A percentile compares a stretch with the other conserved stretches of the same genome.
Evolutionary conservation across 176 grass and related monocot genomes (phyloP).

Genomic region (Raddia distichophylla): DNA sequence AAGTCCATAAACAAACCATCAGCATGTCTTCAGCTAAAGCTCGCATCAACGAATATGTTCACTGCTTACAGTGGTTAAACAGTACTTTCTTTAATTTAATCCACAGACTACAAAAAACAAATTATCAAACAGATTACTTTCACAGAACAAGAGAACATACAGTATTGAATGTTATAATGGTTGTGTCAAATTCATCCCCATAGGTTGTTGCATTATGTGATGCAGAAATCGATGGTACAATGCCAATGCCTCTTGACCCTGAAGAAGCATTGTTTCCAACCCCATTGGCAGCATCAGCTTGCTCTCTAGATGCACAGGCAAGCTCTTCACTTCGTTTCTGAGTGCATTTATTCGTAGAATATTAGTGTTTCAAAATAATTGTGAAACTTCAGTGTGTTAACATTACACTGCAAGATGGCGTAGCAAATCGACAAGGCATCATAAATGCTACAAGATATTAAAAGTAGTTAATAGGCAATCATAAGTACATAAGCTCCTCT

Average conservation of each 20-base stretch:
- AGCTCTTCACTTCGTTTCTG: conserved; percentile 87
- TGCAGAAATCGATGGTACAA: conserved; percentile 60
- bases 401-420: conserved; percentile 10
- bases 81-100: conserved; percentile 16
- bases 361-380: conserved; percentile 31
- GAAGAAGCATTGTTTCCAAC: conserved; percentile 46
- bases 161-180: conserved; percentile 78
- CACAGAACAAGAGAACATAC: conserved; percentile 60
- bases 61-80: conserved; percentile 25
- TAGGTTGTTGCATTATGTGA: conserved; percentile 55
- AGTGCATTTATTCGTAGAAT: conserved; percentile 37
- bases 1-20: conserved; percentile 23
- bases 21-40: conserved; percentile 39
- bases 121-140: conserved; percentile 25
- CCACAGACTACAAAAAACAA: conserved; percentile 22
- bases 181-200: conserved; percentile 86
- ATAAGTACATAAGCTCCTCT: conserved; percentile 7
- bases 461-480: not conserved
- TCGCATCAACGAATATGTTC: not conserved
- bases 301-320: conserved; percentile 64
- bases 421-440: not conserved
- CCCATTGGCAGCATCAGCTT: conserved; percentile 66
- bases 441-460: not conserved
- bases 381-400: not conserved
- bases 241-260: conserved; percentile 59